phyloP scores from a whole-genome alignment of 2,329 filamentous ascomycete species.

The Boeremia exigua region DNA sequence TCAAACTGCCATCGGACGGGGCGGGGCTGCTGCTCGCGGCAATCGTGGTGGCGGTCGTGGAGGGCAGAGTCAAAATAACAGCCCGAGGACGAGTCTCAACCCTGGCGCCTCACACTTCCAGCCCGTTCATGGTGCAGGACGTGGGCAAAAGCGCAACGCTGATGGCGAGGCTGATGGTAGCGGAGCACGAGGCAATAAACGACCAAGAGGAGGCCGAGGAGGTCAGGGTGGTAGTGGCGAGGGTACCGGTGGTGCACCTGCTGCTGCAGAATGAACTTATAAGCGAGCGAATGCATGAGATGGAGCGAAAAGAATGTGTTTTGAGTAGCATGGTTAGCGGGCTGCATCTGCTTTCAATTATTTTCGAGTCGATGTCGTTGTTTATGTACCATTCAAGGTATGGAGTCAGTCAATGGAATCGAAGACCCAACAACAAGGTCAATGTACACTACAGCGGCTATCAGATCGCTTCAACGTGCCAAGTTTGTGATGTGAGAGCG shows the following conservation, averaged over 20 bases:
- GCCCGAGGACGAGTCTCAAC: conserved; percentile 41
- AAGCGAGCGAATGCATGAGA: not conserved
- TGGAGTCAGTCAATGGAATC: not conserved
- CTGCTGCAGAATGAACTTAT: conserved; percentile 10
- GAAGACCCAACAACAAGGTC: not conserved
- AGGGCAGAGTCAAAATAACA: conserved; percentile 29
- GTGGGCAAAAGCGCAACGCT: conserved; percentile 43
- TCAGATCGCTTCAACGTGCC: too few relatives aligned
- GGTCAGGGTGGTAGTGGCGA: conserved; percentile 28
- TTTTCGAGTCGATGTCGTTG: not conserved
- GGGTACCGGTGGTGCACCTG: conserved; percentile 15
- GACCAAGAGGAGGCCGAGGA: conserved; percentile 37
- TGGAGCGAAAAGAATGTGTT: conserved; percentile 10
- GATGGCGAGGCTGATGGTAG: conserved; percentile 40
- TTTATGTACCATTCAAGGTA: not conserved
- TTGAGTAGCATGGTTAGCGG: conserved; percentile 14
- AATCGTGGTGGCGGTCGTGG: conserved; percentile 29
- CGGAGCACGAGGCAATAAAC: conserved; percentile 39
- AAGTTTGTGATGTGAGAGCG: not conserved
- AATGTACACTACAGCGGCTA: not conserved
- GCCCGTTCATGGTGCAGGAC: conserved; percentile 35
- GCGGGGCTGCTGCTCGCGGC: conserved; percentile 38
- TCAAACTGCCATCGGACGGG: conserved; percentile 30
- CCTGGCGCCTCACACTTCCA: conserved; percentile 44
- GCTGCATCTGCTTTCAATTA: conserved; percentile 15